Evolutionary conservation across 306 rosid genomes (phyloP).

Genomic region (Sicyos baderoa): DNA sequence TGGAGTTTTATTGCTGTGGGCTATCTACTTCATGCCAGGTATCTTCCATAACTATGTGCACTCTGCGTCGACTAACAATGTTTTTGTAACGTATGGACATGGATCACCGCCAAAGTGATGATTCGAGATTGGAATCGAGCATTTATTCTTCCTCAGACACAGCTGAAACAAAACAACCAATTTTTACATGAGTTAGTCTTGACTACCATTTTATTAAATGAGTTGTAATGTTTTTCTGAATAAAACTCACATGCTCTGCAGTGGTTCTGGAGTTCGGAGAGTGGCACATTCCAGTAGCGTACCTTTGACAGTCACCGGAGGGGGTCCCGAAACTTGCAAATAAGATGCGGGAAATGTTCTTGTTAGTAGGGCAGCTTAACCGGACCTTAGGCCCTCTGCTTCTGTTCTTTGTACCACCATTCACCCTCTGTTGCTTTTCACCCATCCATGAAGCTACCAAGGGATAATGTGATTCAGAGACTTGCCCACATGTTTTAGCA

Average conservation of each 20-base stretch:
- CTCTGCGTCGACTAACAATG: conserved; percentile 39
- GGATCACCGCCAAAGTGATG: conserved; percentile 33
- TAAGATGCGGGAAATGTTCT: conserved; percentile 33
- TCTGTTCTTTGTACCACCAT: background rate
- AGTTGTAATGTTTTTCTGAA: background rate
- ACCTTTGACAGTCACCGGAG: conserved; percentile 31
- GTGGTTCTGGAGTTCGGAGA: conserved; percentile 26
- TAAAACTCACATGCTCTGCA: conserved; percentile 29
- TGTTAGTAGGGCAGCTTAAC: conserved; percentile 30
- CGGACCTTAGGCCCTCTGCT: conserved; percentile 14
- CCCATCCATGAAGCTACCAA: conserved; percentile 29
- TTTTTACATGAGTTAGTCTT: background rate
- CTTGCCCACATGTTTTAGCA: conserved; percentile 27
- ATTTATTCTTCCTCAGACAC: conserved; percentile 35
- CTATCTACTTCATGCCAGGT: background rate
- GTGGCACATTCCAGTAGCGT: conserved; percentile 32
- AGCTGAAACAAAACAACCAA: conserved; percentile 25
- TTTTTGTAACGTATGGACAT: conserved; percentile 30
- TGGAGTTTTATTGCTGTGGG: background rate
- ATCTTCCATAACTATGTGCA: conserved; percentile 25
- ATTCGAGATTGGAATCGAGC: conserved; percentile 29
- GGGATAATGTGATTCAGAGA: conserved; percentile 33
- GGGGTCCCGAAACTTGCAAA: conserved; percentile 49
- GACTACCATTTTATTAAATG: background rate
- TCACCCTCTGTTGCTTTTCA: background rate